Evolutionary conservation across 1,284 basidiomycete genomes (phyloP), one percentile per base, ranked within the genome.

Genomic region (Puccinia novopanici): DNA sequence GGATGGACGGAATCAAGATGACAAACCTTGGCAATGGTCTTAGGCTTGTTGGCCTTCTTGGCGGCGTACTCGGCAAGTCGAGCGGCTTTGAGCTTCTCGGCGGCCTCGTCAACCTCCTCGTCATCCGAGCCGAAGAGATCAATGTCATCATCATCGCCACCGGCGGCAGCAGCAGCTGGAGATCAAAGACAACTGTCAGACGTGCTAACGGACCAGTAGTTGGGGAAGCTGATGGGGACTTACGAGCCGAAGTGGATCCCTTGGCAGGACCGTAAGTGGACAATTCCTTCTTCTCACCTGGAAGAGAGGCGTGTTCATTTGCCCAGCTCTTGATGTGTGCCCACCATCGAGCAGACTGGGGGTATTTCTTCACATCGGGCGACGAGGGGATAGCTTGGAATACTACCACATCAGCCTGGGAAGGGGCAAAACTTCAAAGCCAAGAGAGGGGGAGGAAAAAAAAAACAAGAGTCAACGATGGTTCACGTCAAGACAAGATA

Each of bases 361-460:
- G 93, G 88, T 90, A 90, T 82, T 89, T 87, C 76, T 90, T 86
- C 70, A 91, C 89, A 83, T 90, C 88, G 81, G 93, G 92, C 52
- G 89, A 89, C 78, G 89, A 88, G 76, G 88, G 84, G 85, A 93
- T 87, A 57, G 91, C 88, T 87, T 93, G 93, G 91, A 92, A 97
- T 87, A 97, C 93, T 85, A 90, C 90, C 79, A 98, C 95, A 88
- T 99, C 96, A 82, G 96, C 95, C 88, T 98, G 95, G 77, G 95
- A 95, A 81, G 96, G 92, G 80, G 92, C 91, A 89, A 94, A 94
- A 82, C 96, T 99, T n/a, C n/a, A n/a, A n/a, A n/a, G n/a, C n/a
- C n/a, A n/a, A n/a, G n/a, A n/a, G n/a, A n/a, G n/a, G n/a, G n/a
- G n/a, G n/a, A n/a, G 85, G 65, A 82, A 40, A 52, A 17, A 5